phyloP scores from a whole-genome alignment of 495 filamentous ascomycete species.

The Neurospora sp. region DNA sequence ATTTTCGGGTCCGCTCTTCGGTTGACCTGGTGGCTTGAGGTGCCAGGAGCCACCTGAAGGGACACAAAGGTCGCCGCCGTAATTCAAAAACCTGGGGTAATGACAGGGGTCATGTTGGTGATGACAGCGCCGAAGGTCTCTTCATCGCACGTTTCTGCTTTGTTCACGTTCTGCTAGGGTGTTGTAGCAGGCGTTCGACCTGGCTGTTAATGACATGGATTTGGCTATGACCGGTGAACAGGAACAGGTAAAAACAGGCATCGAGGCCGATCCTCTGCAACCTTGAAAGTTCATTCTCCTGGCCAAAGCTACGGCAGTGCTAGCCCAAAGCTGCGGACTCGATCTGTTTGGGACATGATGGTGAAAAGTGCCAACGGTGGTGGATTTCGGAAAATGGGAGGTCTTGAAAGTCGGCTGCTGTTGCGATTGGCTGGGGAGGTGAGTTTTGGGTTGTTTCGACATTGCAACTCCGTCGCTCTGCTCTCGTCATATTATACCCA shows the following conservation, averaged over 20 bases:
- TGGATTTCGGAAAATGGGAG: neutral
- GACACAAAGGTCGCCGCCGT: neutral
- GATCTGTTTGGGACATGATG: neutral
- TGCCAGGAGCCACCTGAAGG: neutral
- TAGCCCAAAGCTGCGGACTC: neutral
- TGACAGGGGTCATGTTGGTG: neutral
- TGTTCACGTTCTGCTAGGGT: neutral
- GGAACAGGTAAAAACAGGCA: neutral
- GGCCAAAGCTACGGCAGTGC: neutral
- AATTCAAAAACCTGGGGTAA: neutral
- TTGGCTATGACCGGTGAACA: neutral
- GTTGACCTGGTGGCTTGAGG: neutral
- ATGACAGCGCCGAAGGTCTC: neutral
- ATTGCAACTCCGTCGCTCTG: neutral
- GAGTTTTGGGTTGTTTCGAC: neutral
- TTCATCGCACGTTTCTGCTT: neutral
- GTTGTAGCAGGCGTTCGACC: neutral
- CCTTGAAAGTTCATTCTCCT: neutral
- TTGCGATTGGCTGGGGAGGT: neutral
- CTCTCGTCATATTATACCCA: neutral
- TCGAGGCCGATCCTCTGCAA: neutral
- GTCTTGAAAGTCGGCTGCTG: neutral
- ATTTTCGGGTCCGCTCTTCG: neutral
- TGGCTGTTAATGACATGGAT: neutral
- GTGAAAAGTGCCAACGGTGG: neutral